Evolutionary conservation across 2,329 filamentous ascomycete genomes (phyloP), one percentile per base, ranked within the genome.

Genomic region (Thelonectria discophora): DNA sequence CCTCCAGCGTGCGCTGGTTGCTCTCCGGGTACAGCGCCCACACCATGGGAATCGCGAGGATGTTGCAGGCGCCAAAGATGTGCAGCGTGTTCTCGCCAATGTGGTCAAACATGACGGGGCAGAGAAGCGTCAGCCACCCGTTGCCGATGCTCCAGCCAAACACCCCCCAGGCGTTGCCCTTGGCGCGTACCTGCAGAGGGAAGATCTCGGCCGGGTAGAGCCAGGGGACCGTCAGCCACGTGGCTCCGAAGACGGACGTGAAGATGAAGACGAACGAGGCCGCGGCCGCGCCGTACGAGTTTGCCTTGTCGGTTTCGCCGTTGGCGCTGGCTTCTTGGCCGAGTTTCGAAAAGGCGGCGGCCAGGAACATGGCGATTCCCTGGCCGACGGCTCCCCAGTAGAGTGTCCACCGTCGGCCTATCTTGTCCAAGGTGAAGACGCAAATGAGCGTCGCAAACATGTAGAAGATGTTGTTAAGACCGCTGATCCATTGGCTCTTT

Each of bases 131-230:
- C 50, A 75, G 17, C 87, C 88, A 90, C 15, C 89, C 89, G 65
- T 92, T 92, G 0, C 90, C 90, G 52, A 93, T 91, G 13, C 82
- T 86, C 90, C 90, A 93, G 0, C 90, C 90, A 0, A 92, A 84
- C 0, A 93, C 90, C 18, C 90, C 90, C 84, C 87, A 92, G 0
- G 90, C 89, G 62, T 92, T 93, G 6, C 90, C 90, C 67, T 90
- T 89, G 1, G 90, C 90, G 20, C 90, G 84, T 0, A 92, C 84
- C 62, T 89, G 84, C 0, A 92, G 76, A 0, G 90, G 89, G 69
- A 91, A 93, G 58, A 92, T 92, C 72, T 93, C 90, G 1, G 90
- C 88, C 0, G 88, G 88, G 57, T 90, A 90, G 0, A 90, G 75
- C 86, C 86, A 80, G 0, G 86, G 86, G 0, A 87, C 82, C 0